Evolutionary conservation across 306 rosid genomes (phyloP).

Genomic region (Casuarina cunninghamiana): DNA sequence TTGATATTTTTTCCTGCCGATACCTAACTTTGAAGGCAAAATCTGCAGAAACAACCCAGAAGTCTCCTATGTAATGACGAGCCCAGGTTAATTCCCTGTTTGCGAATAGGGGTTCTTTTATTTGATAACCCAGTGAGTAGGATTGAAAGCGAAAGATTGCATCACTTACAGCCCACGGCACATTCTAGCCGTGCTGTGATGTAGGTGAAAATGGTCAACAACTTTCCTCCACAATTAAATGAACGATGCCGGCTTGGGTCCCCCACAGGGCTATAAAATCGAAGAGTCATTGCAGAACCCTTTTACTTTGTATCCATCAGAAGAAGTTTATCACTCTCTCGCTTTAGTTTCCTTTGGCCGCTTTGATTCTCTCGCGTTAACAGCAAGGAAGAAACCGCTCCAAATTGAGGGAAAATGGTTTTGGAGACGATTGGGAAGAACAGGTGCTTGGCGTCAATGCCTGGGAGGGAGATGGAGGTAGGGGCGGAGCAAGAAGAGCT

Average conservation of each 20-base stretch:
- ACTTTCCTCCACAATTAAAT: too few relatives aligned
- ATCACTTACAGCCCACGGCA: background rate
- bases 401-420: background rate
- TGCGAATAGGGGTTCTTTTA: background rate
- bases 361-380: too few relatives aligned
- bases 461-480: conserved; percentile 27
- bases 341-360: background rate
- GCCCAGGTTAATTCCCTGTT: too few relatives aligned
- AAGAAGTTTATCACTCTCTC: background rate
- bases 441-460: conserved; percentile 30
- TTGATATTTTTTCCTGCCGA: too few relatives aligned
- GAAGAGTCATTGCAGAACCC: background rate
- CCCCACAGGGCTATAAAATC: too few relatives aligned
- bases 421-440: background rate
- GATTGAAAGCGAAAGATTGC: background rate
- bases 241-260: too few relatives aligned
- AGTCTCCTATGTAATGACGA: too few relatives aligned
- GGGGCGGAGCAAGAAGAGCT: conserved; percentile 21
- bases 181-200: background rate
- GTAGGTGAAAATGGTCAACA: too few relatives aligned
- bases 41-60: too few relatives aligned
- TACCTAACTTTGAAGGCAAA: too few relatives aligned
- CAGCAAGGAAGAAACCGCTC: background rate
- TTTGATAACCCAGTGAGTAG: background rate
- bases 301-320: background rate